Conservation (phyloP, 2,329 filamentous ascomycete species). For the Tolypocladium sp. region DNA sequence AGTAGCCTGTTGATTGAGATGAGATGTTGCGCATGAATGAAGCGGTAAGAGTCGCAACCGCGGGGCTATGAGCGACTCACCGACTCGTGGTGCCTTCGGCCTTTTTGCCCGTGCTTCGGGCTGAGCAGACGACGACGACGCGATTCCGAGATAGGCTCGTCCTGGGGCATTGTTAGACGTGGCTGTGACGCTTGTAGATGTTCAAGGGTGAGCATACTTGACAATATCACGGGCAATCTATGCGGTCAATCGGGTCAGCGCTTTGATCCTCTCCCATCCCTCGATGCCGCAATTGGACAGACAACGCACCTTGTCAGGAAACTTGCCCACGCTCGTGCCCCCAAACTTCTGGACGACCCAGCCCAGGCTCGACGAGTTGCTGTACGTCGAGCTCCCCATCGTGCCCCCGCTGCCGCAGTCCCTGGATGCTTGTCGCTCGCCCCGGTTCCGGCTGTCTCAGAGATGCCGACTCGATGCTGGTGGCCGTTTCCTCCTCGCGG, state of each 20-base stretch:
- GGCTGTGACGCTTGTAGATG: no score
- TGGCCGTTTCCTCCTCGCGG: background rate
- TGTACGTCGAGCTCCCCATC: conserved; percentile 23
- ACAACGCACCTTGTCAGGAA: conserved; percentile 55
- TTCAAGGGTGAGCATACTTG: conserved; percentile 20
- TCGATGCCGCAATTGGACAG: background rate
- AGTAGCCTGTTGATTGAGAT: conserved; percentile 34
- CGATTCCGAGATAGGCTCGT: conserved; percentile 54
- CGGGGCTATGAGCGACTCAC: conserved; percentile 40
- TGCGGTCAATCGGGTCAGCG: background rate
- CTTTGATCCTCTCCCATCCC: background rate
- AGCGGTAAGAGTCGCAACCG: background rate
- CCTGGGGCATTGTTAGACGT: conserved; percentile 10
- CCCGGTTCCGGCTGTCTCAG: background rate
- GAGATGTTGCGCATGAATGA: background rate
- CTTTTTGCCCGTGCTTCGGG: conserved; percentile 89
- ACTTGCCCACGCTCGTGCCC: conserved; percentile 92
- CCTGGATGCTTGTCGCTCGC: background rate
- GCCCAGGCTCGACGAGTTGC: conserved; percentile 32
- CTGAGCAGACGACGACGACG: conserved; percentile 91
- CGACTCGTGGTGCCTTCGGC: conserved; percentile 90
- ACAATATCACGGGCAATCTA: conserved; percentile 34
- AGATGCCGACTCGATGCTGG: background rate
- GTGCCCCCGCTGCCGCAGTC: background rate
- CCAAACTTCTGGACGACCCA: conserved; percentile 96